Evolutionary conservation across 2,329 filamentous ascomycete genomes (phyloP), one percentile per base, ranked within the genome.

Genomic region (Monilinia vaccinii-corymbosi): DNA sequence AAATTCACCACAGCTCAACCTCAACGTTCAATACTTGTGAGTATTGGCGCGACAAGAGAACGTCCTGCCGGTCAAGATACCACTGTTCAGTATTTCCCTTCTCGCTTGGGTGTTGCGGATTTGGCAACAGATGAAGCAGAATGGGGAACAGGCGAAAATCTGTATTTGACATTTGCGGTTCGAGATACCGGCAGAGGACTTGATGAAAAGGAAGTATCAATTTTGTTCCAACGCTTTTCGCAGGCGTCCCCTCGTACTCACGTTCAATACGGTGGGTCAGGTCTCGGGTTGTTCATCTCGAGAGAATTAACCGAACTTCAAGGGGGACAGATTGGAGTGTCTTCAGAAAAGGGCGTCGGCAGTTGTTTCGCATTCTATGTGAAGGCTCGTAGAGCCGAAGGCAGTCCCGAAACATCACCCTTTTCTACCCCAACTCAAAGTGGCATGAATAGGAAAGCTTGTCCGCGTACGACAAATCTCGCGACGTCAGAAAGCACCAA

Each of bases 261-360:
- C 65, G 84, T 90, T n/a, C 84, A 89, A 66, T 91, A 93, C 65
- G 89, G 89, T 23, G 89, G 89, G 0, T 89, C 85, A 0, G 89
- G 89, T 0, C 78, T 94, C 1, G 89, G 89, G 0, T 76, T 93
- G 0, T 93, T 91, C 71, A 92, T 93, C 64, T 89, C 85, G 40
- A 81, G 88, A 31, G 83, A 89, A 58, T 78, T 94, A 18, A 89
- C 88, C 0, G 89, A 93, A 69, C 76, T 93, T 11, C 88, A 92
- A 70, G 88, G 88, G 23, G 89, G 89, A 4, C 85, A 89, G 62
- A 91, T 94, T 50, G 89, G 88, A 2, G 86, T 93, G 7, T 77
- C 81, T 1, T 87, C 84, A n/a, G 76, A 83, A 63, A 77, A 82
- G 2, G 87, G 86, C 1, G 79, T 83, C n/a, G 88, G 88, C 1